Conservation (phyloP, 2,329 filamentous ascomycete genomes). For the Fusarium annulatum region DNA sequence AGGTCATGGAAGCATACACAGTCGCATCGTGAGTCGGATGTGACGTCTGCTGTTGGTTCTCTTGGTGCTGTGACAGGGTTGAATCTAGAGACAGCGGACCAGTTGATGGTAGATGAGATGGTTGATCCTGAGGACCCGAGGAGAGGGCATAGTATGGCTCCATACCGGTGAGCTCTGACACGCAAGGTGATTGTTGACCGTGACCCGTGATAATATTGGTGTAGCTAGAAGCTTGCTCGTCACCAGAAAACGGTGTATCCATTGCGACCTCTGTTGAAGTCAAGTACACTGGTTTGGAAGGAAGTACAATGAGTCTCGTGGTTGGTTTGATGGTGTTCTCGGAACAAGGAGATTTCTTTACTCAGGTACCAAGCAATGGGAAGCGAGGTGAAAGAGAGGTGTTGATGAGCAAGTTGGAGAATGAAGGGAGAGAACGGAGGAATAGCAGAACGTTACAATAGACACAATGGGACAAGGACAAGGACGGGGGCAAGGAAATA, state of each 20-base stretch:
- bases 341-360: slow-evolving; percentile 30
- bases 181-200: slow-evolving; percentile 45
- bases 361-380: slow-evolving; percentile 31
- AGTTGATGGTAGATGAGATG: slow-evolving; percentile 39
- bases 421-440: slow-evolving; percentile 24
- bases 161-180: slow-evolving; percentile 43
- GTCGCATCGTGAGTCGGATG: slow-evolving; percentile 31
- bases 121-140: slow-evolving; percentile 35
- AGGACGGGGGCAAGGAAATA: slow-evolving; percentile 37
- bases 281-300: slow-evolving; percentile 23
- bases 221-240: slow-evolving; percentile 48
- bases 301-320: slow-evolving; percentile 41
- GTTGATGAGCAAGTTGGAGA: slow-evolving; percentile 28
- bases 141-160: slow-evolving; percentile 42
- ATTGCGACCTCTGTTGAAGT: slow-evolving; percentile 36
- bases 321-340: slow-evolving; percentile 30
- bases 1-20: slow-evolving; percentile 39
- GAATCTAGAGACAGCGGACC: slow-evolving; percentile 35
- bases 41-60: slow-evolving; percentile 25
- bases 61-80: slow-evolving; percentile 35
- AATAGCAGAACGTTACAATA: slow-evolving; percentile 44
- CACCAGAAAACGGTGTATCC: slow-evolving; percentile 46
- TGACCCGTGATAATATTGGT: slow-evolving; percentile 44
- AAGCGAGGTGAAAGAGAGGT: slow-evolving; percentile 25
- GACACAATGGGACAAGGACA: slow-evolving; percentile 43